Percentiles rank a stretch among this genome's conserved stretches.
Conservation (phyloP, 495 filamentous ascomycete genomes). For the Trichoderma virens region DNA sequence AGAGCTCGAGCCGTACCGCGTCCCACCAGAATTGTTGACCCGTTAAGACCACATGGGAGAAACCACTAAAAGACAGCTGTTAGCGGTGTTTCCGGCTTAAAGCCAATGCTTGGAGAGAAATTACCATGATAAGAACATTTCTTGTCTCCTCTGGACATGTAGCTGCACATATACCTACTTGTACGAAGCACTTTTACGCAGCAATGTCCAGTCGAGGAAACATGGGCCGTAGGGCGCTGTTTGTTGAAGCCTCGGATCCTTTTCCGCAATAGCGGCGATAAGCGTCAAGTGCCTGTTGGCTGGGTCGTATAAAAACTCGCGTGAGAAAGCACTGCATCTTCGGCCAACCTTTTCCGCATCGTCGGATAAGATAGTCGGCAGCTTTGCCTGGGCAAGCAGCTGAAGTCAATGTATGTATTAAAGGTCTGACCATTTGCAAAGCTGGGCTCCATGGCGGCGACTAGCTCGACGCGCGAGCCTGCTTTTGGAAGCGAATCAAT, state of each 20-base stretch:
- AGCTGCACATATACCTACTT: too few species aligned
- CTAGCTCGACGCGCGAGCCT: neutral
- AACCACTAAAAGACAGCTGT: neutral
- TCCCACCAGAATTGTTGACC: conserved; percentile 3
- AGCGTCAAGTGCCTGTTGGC: neutral
- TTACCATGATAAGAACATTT: too few species aligned
- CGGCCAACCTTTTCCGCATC: neutral
- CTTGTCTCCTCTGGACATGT: too few species aligned
- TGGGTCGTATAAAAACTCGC: neutral
- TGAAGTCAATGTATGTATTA: neutral
- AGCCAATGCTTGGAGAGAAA: neutral
- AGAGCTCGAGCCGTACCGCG: conserved; percentile 7
- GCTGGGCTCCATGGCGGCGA: conserved; percentile 1
- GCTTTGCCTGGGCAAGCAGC: neutral
- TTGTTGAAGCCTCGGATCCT: neutral
- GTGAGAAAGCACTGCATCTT: neutral
- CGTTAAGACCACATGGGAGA: neutral
- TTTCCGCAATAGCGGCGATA: conserved; percentile 1
- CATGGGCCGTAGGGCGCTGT: neutral
- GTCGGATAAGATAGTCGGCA: neutral
- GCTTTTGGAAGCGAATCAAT: neutral
- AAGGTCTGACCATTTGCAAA: neutral
- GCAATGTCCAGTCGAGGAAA: neutral
- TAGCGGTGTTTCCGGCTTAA: neutral
- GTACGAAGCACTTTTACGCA: too few species aligned